Base-by-base conservation (phyloP, 1,284 basidiomycete species). In the Sutorius eximius region DNA sequence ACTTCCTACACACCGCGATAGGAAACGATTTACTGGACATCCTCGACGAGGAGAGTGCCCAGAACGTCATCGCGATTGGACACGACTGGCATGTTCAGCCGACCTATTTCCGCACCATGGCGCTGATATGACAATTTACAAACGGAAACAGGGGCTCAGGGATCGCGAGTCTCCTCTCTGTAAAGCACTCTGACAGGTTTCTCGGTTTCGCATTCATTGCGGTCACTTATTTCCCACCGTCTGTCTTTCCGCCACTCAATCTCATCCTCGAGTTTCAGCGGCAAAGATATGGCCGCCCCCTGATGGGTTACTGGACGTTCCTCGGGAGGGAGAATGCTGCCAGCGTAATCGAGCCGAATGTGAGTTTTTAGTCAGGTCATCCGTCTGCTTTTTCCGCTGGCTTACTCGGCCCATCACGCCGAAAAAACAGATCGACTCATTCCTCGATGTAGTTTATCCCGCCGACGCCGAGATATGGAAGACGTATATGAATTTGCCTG, bases 1-100 rank as follows among this genome's bases (percentile, higher is more conserved):
- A 65, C n/a, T 82, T 81, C 60, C 61, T 70, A 30, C 69, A 69
- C 20, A 76, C 72, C 41, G 66, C 61, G 15, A 51, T 79, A 11
- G 66, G 57, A 6, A 67, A 69, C 20, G 79, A 81, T 53, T 47
- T 81, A 12, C 29, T 77, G 5, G 77, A 76, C n/a, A 70, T 80
- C 40, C 61, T 80, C 43, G 74, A 79, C 45, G 65, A 56, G 8
- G 79, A 79, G 58, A 56, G 55, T 0, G 61, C 71, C 37, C 50
- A 67, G 16, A 61, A 71, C 16, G 73, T 70, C 32, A 56, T 79
- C 51, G 70, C 62, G n/a, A 65, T 81, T 34, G 76, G 70, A 8
- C 78, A 80, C 49, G 79, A 80, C 60, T 81, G 78, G 78, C 73
- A 53, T 33, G 43, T 63, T 13, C 24, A 24, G 1, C 10, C 29